These are phyloP conservation scores for Wallacemonas collosoma DNA, from an alignment of 208 protist species.

Conservation along the genomic window DNA sequence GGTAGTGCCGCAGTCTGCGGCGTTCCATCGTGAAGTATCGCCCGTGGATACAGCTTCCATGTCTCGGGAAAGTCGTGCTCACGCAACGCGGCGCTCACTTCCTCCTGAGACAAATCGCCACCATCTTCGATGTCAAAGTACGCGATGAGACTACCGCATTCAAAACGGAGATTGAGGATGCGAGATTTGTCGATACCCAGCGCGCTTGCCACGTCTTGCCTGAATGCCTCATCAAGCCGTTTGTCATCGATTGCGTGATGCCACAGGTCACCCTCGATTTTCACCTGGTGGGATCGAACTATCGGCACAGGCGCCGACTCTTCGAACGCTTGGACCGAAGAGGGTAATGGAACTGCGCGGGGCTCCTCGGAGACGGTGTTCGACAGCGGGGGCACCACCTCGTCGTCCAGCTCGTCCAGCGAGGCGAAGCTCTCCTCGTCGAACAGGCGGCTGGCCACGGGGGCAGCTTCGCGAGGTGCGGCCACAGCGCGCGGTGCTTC, in stretches of 20 bases:
- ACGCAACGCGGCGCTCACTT: not conserved
- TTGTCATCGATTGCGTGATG: conserved; percentile 2
- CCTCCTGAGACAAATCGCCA: not conserved
- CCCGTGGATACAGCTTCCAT: not conserved
- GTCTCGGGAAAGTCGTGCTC: conserved; percentile 10
- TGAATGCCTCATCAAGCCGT: not conserved
- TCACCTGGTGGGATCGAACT: not conserved
- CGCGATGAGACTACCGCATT: conserved; percentile 1
- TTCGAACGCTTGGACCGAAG: not conserved
- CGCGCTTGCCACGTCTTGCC: not conserved
- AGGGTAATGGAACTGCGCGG: not conserved
- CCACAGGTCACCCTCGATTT: conserved; percentile 12
- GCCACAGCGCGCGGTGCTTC: not conserved
- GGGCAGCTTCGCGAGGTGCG: not conserved
- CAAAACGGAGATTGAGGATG: not conserved
- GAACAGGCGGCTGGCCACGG: not conserved
- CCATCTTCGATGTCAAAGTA: conserved; percentile 11
- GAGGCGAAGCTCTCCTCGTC: conserved; percentile 15
- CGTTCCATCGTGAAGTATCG: not conserved
- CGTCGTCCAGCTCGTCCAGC: conserved; percentile 5
- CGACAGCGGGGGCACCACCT: not conserved
- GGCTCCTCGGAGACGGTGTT: conserved; percentile 1
- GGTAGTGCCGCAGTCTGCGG: not conserved
- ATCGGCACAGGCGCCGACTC: not conserved
- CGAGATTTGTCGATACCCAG: not conserved